A percentile compares a stretch with the other conserved stretches of the same genome.
These are phyloP conservation scores for Sporisorium scitamineum DNA, from an alignment of 1,284 basidiomycete genomes.

Conservation along the genomic window DNA sequence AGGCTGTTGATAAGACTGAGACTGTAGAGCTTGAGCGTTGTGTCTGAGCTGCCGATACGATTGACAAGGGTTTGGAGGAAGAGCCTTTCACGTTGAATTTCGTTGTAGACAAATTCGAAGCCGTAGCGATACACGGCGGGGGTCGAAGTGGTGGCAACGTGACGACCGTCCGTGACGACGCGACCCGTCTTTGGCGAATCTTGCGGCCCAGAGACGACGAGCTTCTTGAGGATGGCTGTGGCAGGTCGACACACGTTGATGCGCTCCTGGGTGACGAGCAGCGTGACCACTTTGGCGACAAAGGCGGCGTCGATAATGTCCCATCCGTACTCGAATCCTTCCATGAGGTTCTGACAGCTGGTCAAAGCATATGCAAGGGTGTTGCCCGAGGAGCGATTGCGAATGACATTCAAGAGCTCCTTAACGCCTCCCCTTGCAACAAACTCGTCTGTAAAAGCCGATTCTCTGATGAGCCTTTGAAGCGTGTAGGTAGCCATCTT, in stretches of 20 bases:
- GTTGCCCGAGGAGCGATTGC: constrained; percentile 77
- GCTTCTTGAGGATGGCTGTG: constrained; percentile 88
- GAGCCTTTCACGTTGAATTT: constrained; percentile 56
- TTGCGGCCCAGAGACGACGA: constrained; percentile 73
- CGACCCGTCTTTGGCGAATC: constrained; percentile 50
- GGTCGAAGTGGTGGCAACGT: constrained; percentile 15
- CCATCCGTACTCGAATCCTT: constrained; percentile 73
- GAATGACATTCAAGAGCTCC: constrained; percentile 56
- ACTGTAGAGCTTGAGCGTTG: constrained; percentile 64
- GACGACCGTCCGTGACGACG: constrained; percentile 35
- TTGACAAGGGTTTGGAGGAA: constrained; percentile 64
- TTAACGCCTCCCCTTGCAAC: constrained; percentile 78
- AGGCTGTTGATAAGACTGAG: constrained; percentile 81
- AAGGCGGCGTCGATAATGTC: constrained; percentile 78
- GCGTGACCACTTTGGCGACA: constrained; percentile 81
- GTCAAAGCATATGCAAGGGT: constrained; percentile 86
- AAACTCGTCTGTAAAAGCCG: constrained; percentile 87
- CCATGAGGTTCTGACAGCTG: constrained; percentile 81
- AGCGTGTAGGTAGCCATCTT: constrained; percentile 82
- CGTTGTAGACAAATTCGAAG: constrained; percentile 63
- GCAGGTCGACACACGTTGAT: constrained; percentile 95
- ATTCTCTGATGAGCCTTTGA: constrained; percentile 89
- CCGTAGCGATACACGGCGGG: constrained; percentile 57
- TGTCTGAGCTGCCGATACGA: constrained; percentile 66
- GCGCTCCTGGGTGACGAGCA: constrained; percentile 73